Base-by-base conservation (phyloP, 495 filamentous ascomycete genomes). In the Saxophila tyrrhenica region DNA sequence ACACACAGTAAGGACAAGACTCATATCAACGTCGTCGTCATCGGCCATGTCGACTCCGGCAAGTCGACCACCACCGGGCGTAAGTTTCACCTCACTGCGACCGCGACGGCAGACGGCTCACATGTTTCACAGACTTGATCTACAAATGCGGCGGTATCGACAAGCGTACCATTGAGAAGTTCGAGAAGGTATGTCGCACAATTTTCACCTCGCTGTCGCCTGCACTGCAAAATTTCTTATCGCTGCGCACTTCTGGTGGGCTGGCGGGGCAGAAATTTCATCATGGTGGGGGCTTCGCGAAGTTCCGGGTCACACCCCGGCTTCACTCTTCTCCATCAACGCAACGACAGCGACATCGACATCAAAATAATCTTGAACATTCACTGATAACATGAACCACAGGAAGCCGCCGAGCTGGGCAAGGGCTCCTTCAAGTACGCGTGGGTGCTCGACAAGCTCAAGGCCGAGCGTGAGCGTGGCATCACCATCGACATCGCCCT, bases 401-500 rank as follows among this genome's bases (percentile, higher is more conserved):
- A 91, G 90, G 92, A 98, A 87, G 92, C 92, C 67, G 87, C 89
- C 79, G 94, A 98, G 76, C 81, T 98, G 73, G 92, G 92, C 75
- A 98, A 98, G 83, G 92, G 92, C 78, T 98, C 92, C 72, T 98
- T 98, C 89, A 98, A 98, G 83, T 98, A 98, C 78, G 92, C 92
- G 65, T 98, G 92, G 92, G 92, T 98, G 79, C 83, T 98, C 72
- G 92, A 98, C 87, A 98, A 98, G 78, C 86, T 98, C 69, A 98
- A 98, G 89, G 89, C 92, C 65, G 92, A 98, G 89, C 92, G 92
- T 87, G 92, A 98, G 82, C 92, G 92, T 89, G 92, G 92, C 94
- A 98, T 98, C 87, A 98, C 92, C 78, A 98, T 98, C 73, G 92
- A 98, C 74, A 97, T 98, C 72, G 92, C 94, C 69, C 89, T 98